Evolutionary conservation across 495 filamentous ascomycete species (phyloP).

Genomic region (Hypomontagnella submonticulosa): DNA sequence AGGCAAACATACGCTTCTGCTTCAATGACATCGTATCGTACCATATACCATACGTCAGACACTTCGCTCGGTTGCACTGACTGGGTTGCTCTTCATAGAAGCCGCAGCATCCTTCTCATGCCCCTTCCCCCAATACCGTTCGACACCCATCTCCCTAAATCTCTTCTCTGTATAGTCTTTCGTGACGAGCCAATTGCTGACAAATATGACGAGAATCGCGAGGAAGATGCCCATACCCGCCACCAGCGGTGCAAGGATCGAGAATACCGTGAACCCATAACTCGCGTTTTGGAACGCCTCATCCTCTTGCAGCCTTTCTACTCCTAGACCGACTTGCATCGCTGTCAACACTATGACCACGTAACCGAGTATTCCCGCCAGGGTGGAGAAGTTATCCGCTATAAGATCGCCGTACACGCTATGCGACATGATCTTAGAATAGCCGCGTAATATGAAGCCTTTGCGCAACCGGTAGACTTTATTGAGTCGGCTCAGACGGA

Average conservation of each 20-base stretch:
- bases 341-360: constrained; percentile 66
- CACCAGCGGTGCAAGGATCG: constrained; percentile 50
- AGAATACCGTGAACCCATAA: constrained; percentile 67
- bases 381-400: constrained; percentile 58
- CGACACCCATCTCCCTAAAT: constrained; percentile 43
- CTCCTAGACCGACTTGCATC: constrained; percentile 68
- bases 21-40: too few relatives aligned
- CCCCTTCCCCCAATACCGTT: constrained; percentile 39
- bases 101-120: background rate
- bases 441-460: constrained; percentile 46
- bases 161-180: constrained; percentile 41
- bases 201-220: constrained; percentile 35
- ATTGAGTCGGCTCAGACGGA: constrained; percentile 57
- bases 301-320: constrained; percentile 51
- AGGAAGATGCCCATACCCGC: constrained; percentile 39
- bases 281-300: constrained; percentile 57
- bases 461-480: constrained; percentile 44
- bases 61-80: constrained; percentile 10
- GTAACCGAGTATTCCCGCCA: constrained; percentile 60
- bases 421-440: constrained; percentile 42
- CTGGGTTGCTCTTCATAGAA: background rate
- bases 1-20: too few relatives aligned
- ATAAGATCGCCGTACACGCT: constrained; percentile 51
- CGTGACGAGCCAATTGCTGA: constrained; percentile 44
- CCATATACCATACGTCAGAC: constrained; percentile 9